These are phyloP conservation scores for Aspergillus tamarii DNA, from an alignment of 2,329 filamentous ascomycete species.

Conservation along the genomic window DNA sequence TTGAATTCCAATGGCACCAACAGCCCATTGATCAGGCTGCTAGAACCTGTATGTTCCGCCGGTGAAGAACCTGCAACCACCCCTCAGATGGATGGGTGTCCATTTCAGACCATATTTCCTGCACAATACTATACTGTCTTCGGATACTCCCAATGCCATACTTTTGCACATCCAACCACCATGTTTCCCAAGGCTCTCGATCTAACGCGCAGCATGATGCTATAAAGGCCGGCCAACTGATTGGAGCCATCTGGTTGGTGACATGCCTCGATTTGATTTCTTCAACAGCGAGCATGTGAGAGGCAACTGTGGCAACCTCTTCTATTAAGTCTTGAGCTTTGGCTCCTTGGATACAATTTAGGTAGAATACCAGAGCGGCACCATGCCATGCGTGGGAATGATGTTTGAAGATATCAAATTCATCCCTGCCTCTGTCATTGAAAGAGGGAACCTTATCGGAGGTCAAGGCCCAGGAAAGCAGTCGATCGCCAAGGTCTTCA, in stretches of 20 bases:
- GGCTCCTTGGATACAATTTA: not conserved
- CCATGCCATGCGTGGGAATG: not conserved
- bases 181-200: not conserved
- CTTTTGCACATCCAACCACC: not conserved
- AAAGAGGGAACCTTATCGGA: not conserved
- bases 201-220: not conserved
- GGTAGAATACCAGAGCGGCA: not conserved
- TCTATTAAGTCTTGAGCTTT: not conserved
- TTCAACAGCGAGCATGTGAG: not conserved
- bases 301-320: not conserved
- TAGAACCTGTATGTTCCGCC: not conserved
- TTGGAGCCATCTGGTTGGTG: not conserved
- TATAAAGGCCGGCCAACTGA: not conserved
- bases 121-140: not conserved
- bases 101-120: not conserved
- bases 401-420: not conserved
- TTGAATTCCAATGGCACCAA: fast-evolving
- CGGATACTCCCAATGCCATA: not conserved
- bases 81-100: not conserved
- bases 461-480: not conserved
- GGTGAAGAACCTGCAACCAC: not conserved
- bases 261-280: not conserved
- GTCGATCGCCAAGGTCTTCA: not conserved
- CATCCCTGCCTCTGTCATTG: not conserved
- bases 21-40: not conserved